phyloP scores from a whole-genome alignment of 2,329 filamentous ascomycete genomes.

The Apiospora kogelbergensis region DNA sequence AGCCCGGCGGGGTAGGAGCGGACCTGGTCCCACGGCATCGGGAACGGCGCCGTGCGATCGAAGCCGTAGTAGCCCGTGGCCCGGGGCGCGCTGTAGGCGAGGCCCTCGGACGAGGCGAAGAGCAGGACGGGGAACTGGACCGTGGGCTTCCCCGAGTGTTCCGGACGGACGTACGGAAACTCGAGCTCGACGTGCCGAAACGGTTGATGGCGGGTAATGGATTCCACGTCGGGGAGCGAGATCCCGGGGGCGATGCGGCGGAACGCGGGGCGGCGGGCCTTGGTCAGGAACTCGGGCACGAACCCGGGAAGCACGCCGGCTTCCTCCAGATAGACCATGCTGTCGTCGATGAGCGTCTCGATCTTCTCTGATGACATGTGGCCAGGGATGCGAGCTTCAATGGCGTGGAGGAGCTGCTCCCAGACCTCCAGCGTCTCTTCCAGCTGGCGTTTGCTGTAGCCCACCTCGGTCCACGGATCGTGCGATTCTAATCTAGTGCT shows the following conservation, averaged over 20 bases:
- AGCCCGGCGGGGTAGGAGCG: background rate
- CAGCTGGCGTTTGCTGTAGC: slow-evolving; percentile 16
- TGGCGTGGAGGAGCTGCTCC: slow-evolving; percentile 9
- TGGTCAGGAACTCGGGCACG: background rate
- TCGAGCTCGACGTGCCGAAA: background rate
- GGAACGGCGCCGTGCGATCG: background rate
- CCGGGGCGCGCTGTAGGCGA: background rate
- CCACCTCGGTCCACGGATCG: slow-evolving; percentile 16
- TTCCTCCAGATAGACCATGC: background rate
- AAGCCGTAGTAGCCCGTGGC: too few species aligned
- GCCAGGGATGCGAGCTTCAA: background rate
- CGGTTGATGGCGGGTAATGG: background rate
- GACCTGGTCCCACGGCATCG: background rate
- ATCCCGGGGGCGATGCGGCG: background rate
- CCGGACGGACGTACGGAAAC: background rate
- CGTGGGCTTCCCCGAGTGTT: background rate
- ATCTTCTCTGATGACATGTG: background rate
- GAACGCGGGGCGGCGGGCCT: background rate
- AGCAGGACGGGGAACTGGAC: slow-evolving; percentile 5
- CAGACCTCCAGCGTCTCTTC: slow-evolving; percentile 9
- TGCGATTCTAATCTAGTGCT: background rate
- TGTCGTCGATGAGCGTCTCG: background rate
- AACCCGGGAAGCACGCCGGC: background rate
- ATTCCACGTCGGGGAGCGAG: background rate
- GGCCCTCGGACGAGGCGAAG: background rate